Conservation (phyloP, 805 yeast genomes). For the Kuraishia borneana region DNA sequence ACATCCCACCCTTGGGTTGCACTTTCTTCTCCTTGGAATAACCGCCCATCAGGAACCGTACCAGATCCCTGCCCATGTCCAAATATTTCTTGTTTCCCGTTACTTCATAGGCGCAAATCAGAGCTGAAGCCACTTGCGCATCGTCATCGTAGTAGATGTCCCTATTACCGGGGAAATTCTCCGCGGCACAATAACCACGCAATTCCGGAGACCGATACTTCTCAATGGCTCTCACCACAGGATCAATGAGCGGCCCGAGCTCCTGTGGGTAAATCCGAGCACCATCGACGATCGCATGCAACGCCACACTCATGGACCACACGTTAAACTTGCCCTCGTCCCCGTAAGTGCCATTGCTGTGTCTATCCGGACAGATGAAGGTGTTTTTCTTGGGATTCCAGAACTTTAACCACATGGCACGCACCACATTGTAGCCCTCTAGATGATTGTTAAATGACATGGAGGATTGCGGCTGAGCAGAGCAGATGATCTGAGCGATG, state of each 20-base stretch:
- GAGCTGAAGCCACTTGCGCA: conserved; percentile 61
- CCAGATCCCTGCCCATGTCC: conserved; percentile 46
- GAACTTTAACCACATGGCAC: conserved; percentile 28
- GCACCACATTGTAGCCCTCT: conserved; percentile 28
- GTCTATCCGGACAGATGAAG: conserved; percentile 25
- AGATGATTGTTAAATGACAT: conserved; percentile 16
- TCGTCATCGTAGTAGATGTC: conserved; percentile 69
- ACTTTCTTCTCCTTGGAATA: conserved; percentile 34
- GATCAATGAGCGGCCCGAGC: conserved; percentile 39
- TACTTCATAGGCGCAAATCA: conserved; percentile 57
- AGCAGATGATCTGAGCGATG: too few species aligned
- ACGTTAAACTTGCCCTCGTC: conserved; percentile 44
- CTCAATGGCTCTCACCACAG: conserved; percentile 36
- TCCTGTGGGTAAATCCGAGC: conserved; percentile 42
- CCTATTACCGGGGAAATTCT: conserved; percentile 42
- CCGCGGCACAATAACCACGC: conserved; percentile 58
- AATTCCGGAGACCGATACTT: conserved; percentile 37
- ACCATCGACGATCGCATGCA: conserved; percentile 60
- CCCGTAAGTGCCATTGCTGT: conserved; percentile 33
- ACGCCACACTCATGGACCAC: conserved; percentile 61
- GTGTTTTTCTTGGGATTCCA: conserved; percentile 25
- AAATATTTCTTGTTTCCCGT: conserved; percentile 43
- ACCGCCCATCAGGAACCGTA: conserved; percentile 54
- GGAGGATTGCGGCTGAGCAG: too few species aligned
- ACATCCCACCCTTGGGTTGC: conserved; percentile 45